Base-by-base conservation (phyloP, 2,329 filamentous ascomycete species). In the Atkinsonella texensis region DNA sequence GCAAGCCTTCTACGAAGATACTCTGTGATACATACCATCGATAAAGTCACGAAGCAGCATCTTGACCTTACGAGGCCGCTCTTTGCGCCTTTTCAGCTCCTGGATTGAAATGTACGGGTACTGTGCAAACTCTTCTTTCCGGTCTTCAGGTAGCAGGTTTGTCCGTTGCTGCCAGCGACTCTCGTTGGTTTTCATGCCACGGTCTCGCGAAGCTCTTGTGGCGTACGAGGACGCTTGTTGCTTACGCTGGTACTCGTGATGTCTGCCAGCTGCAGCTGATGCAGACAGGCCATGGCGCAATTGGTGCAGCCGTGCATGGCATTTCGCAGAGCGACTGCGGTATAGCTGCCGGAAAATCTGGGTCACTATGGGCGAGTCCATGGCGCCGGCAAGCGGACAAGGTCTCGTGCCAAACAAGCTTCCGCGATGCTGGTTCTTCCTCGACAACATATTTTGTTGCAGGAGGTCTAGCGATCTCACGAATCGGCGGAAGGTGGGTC, bases 41-140 rank as follows among this genome's bases (percentile, higher is more conserved):
- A 98, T 93, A 64, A 98, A 98, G 74, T 98, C 94, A 58, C 94
- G 80, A 65, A 94, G 87, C 63, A 96, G 72, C 93, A 98, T 98
- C 79, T 95, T 96, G 58, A 95, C 90, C 66, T 86, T 79, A 63
- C 80, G 80, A 44, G 93, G 93, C 62, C 93, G 76, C 64, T 95
- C 84, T 50, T 73, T 83, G 50, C 86, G 77, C 58, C 69, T 73
- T 58, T 84, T 83, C 58, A 98, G 72, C 55, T 89, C 83, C 57
- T 85, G 77, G n/a, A 89, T 80, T 9, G 89, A 95, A 47, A 98
- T 85, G 64, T 85, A 81, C 0, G 93, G 90, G 63, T 88, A 95
- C 61, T 80, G 76, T 55, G 81, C 77, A 66, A 90, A 90, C 67
- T 97, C 90, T 46, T 87, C 81, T 2, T 78, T 76, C 67, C 88